Conservation (phyloP, 2,329 filamentous ascomycete species). For the Aspergillus sp. region DNA sequence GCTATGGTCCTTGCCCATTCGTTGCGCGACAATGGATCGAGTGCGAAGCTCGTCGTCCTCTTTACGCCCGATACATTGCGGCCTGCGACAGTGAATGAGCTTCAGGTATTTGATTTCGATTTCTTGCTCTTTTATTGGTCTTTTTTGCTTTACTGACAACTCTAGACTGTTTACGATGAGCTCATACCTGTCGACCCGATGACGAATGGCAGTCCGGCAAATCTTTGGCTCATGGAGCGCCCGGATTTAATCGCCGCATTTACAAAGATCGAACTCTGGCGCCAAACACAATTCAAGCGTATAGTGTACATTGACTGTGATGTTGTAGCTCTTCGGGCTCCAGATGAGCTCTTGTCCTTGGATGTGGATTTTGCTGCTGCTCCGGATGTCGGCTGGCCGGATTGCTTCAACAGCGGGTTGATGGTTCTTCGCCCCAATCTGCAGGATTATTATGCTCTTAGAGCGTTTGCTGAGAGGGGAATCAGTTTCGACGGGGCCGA, state of each 20-base stretch:
- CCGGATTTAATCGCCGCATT: conserved; percentile 87
- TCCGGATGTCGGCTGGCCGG: conserved; percentile 96
- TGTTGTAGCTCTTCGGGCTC: conserved; percentile 81
- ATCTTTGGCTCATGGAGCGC: conserved; percentile 88
- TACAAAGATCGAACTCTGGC: conserved; percentile 95
- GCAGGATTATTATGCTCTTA: conserved; percentile 80
- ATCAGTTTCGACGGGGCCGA: conserved; percentile 97
- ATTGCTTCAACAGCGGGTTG: conserved; percentile 96
- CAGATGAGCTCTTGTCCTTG: conserved; percentile 83
- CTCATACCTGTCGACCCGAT: conserved; percentile 80
- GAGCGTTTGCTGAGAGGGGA: conserved; percentile 76
- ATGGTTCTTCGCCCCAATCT: conserved; percentile 86
- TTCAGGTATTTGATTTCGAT: conserved; percentile 55
- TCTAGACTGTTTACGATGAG: conserved; percentile 77
- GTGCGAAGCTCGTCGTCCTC: conserved; percentile 78
- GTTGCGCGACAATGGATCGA: conserved; percentile 81
- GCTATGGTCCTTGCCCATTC: conserved; percentile 93
- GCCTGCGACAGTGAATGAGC: conserved; percentile 67
- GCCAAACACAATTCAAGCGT: conserved; percentile 79
- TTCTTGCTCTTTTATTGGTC: conserved; percentile 1
- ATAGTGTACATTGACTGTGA: conserved; percentile 96
- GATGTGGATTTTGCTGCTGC: conserved; percentile 63
- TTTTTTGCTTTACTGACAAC: conserved; percentile 17
- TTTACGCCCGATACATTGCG: conserved; percentile 78
- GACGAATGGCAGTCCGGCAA: conserved; percentile 69